phyloP scores from a whole-genome alignment of 2,329 filamentous ascomycete species.

The Davidsoniella neocaledoniae region DNA sequence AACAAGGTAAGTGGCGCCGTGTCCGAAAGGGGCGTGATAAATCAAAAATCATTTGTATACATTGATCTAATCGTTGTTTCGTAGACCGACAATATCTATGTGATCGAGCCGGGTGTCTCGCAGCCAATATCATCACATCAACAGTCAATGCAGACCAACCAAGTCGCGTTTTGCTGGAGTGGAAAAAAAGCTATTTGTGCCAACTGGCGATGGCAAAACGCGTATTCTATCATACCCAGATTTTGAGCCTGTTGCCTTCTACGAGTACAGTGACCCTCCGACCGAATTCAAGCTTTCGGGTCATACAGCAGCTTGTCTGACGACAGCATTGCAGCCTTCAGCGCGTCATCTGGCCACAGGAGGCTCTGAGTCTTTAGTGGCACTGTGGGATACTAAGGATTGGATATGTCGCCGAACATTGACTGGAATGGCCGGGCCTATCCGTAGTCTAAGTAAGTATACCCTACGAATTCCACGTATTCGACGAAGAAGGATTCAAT shows the following conservation, averaged over 20 bases:
- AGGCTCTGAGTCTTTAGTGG: slow-evolving; percentile 57
- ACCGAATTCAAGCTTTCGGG: slow-evolving; percentile 47
- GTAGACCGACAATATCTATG: slow-evolving; percentile 44
- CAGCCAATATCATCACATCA: slow-evolving; percentile 40
- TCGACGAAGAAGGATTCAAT: not conserved
- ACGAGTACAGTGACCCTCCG: slow-evolving; percentile 27
- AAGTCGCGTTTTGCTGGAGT: slow-evolving; percentile 57
- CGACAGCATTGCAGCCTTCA: slow-evolving; percentile 51
- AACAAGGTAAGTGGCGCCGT: slow-evolving; percentile 40
- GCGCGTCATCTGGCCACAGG: slow-evolving; percentile 59
- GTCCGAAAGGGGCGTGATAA: no score
- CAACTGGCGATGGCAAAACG: slow-evolving; percentile 53
- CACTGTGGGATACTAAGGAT: slow-evolving; percentile 61
- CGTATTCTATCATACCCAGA: slow-evolving; percentile 53
- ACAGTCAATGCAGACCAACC: slow-evolving; percentile 50
- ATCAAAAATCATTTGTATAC: no score
- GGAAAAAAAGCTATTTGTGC: slow-evolving; percentile 54
- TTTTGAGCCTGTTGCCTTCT: slow-evolving; percentile 37
- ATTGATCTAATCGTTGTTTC: no score
- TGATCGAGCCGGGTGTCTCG: slow-evolving; percentile 42
- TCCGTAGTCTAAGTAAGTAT: slow-evolving; percentile 47
- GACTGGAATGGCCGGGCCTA: slow-evolving; percentile 49
- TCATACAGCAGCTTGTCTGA: slow-evolving; percentile 56
- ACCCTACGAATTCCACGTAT: not conserved
- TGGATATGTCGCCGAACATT: slow-evolving; percentile 63